phyloP scores from a whole-genome alignment of 2,329 filamentous ascomycete genomes.

The Daldinia sp. region DNA sequence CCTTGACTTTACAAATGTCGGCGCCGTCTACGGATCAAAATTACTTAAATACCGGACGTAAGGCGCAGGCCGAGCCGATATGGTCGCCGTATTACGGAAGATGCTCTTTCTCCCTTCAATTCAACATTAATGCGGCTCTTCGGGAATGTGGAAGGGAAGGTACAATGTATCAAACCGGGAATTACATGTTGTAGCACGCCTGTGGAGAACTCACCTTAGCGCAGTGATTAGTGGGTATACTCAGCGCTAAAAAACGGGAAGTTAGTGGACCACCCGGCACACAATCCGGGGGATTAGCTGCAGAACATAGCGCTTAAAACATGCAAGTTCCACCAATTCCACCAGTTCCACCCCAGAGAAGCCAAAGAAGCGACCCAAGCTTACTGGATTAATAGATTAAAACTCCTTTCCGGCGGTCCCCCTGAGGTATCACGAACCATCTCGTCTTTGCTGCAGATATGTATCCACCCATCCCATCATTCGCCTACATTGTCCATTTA shows the following conservation, averaged over 20 bases:
- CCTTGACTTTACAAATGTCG: background rate
- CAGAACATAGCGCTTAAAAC: slow-evolving; percentile 22
- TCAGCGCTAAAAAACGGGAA: slow-evolving; percentile 30
- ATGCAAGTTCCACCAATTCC: slow-evolving; percentile 1
- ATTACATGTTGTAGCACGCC: background rate
- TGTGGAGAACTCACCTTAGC: background rate
- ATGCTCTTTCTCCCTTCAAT: slow-evolving; percentile 4
- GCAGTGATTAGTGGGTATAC: background rate
- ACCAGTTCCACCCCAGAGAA: no score
- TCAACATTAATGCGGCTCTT: slow-evolving; percentile 32
- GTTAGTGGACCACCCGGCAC: slow-evolving; percentile 4
- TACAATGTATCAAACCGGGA: background rate
- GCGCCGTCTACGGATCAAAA: background rate
- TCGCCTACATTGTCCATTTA: slow-evolving; percentile 19
- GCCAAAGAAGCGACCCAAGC: no score
- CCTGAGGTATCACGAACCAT: slow-evolving; percentile 18
- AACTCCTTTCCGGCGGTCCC: background rate
- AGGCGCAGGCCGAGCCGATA: background rate
- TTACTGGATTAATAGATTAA: slow-evolving; percentile 1
- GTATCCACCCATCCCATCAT: slow-evolving; percentile 3
- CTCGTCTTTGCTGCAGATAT: slow-evolving; percentile 19
- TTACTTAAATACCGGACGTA: slow-evolving; percentile 20
- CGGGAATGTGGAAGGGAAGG: background rate
- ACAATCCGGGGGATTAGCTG: slow-evolving; percentile 11
- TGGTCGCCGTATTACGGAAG: slow-evolving; percentile 7